These are phyloP conservation scores for Paramecium tetraurelia DNA, from an alignment of 73 alveolate genomes.

Conservation along the genomic window DNA sequence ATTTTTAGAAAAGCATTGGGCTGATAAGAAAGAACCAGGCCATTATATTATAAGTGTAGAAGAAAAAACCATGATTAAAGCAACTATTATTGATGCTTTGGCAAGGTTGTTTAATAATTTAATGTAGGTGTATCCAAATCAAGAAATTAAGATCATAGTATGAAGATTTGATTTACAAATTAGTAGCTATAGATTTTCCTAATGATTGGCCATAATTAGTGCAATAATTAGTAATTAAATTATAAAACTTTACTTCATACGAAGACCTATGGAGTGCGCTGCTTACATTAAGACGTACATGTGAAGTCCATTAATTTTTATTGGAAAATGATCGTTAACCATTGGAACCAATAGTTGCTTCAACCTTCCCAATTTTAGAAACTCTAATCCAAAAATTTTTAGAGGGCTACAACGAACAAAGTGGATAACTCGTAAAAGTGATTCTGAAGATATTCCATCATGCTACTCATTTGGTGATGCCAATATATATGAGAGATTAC, in stretches of 20 bases:
- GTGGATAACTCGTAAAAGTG: slow-evolving; percentile 48
- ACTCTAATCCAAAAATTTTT: slow-evolving; percentile 30
- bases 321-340: slow-evolving; percentile 71
- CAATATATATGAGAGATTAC: slow-evolving; percentile 54
- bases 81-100: slow-evolving; percentile 14
- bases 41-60: not conserved
- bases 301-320: not conserved
- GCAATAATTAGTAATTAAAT: not conserved
- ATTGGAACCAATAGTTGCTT: slow-evolving; percentile 59
- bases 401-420: slow-evolving; percentile 48
- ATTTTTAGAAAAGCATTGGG: slow-evolving; percentile 45
- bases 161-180: slow-evolving; percentile 26
- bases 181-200: slow-evolving; percentile 40
- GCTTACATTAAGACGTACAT: not conserved
- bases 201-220: slow-evolving; percentile 31
- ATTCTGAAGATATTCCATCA: slow-evolving; percentile 70
- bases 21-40: slow-evolving; percentile 32
- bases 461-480: slow-evolving; percentile 65
- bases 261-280: slow-evolving; percentile 36
- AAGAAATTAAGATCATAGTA: slow-evolving; percentile 31
- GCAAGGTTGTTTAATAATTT: not conserved
- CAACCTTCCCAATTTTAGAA: slow-evolving; percentile 68
- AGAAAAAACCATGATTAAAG: not conserved
- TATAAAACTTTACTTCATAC: not conserved
- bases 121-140: not conserved